phyloP scores from a whole-genome alignment of 805 yeast species.

The Clavispora santaluciae region DNA sequence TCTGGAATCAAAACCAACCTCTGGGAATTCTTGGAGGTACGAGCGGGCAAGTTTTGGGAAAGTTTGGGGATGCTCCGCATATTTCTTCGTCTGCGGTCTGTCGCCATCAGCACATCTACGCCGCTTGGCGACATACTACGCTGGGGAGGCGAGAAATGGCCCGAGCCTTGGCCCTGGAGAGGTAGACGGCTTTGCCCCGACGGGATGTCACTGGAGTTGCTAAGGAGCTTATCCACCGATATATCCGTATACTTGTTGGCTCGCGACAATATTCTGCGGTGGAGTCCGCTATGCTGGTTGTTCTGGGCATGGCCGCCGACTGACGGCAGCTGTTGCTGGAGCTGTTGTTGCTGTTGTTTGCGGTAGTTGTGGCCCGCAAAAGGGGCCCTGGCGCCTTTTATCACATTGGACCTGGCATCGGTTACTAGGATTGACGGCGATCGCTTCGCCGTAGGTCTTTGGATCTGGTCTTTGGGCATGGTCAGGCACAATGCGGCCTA shows the following conservation, averaged over 20 bases:
- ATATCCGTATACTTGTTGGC: slow-evolving; percentile 63
- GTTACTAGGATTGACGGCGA: slow-evolving; percentile 94
- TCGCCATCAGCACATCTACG: slow-evolving; percentile 7
- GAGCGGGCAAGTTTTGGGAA: slow-evolving; percentile 53
- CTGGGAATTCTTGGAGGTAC: slow-evolving; percentile 85
- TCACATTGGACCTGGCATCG: slow-evolving; percentile 61
- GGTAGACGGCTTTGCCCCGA: slow-evolving; percentile 60
- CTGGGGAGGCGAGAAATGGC: slow-evolving; percentile 13
- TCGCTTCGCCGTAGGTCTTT: slow-evolving; percentile 67
- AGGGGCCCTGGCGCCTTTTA: slow-evolving; percentile 61
- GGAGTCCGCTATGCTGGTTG: slow-evolving; percentile 15
- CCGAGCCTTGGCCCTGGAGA: slow-evolving; percentile 13
- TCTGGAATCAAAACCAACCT: slow-evolving; percentile 84
- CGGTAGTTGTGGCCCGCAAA: slow-evolving; percentile 63
- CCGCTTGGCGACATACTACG: slow-evolving; percentile 12
- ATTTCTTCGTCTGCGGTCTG: slow-evolving; percentile 24
- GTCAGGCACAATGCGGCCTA: not conserved
- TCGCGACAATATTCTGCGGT: slow-evolving; percentile 10
- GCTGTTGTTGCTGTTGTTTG: slow-evolving; percentile 29
- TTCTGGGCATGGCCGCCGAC: slow-evolving; percentile 7
- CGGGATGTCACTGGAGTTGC: slow-evolving; percentile 82
- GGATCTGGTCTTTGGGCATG: slow-evolving; percentile 11
- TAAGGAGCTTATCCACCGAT: slow-evolving; percentile 72
- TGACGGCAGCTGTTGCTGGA: slow-evolving; percentile 4
- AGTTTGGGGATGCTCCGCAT: slow-evolving; percentile 49